Conservation (phyloP, 2,329 filamentous ascomycete genomes). For the Penicillium brasilianum region DNA sequence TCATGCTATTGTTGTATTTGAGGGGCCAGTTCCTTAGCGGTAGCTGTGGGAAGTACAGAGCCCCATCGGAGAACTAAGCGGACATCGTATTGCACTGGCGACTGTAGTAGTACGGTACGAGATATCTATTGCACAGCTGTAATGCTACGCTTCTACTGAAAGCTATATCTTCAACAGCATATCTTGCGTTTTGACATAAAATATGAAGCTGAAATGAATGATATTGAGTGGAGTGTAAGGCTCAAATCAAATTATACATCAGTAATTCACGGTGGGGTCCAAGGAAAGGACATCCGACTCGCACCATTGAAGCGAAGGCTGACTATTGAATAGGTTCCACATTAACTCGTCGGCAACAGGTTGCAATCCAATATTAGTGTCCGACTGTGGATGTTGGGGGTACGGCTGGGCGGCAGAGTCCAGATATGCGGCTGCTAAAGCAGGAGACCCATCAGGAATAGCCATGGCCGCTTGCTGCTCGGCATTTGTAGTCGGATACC, state of each 20-base stretch:
- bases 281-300: slow-evolving; percentile 16
- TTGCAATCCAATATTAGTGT: not conserved
- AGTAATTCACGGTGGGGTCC: not conserved
- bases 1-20: no score
- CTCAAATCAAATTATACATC: not conserved
- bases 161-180: not conserved
- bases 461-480: not conserved
- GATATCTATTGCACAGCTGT: no score
- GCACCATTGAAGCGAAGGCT: slow-evolving; percentile 28
- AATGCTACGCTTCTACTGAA: not conserved
- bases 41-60: no score
- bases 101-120: no score
- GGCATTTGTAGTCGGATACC: slow-evolving; percentile 14
- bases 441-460: not conserved
- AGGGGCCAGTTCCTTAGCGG: no score
- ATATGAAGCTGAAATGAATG: not conserved
- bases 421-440: not conserved
- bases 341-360: slow-evolving; percentile 26
- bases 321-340: slow-evolving; percentile 32
- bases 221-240: not conserved
- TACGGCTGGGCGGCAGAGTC: not conserved
- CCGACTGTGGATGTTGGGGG: slow-evolving; percentile 1
- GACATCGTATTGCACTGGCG: no score
- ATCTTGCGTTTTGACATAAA: not conserved
- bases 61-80: no score